phyloP scores from a whole-genome alignment of 78 protist species.

The Dictyostelium brefeldianum region DNA sequence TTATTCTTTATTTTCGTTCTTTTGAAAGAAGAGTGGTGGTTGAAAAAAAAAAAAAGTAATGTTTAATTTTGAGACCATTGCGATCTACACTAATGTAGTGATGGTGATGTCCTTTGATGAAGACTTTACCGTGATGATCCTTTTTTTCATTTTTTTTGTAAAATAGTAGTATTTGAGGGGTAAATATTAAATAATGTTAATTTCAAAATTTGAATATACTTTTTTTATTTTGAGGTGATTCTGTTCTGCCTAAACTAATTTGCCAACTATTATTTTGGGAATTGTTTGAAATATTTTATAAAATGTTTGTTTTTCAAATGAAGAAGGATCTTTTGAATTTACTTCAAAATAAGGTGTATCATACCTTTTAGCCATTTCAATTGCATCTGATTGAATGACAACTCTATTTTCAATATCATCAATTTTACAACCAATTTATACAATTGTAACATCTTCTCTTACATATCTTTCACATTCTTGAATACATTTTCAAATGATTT shows the following conservation, averaged over 20 bases:
- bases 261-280: too few species aligned
- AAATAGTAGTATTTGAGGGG: too few species aligned
- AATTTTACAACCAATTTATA: neutral
- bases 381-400: neutral
- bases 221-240: too few species aligned
- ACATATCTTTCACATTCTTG: neutral
- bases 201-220: too few species aligned
- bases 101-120: constrained; percentile 10
- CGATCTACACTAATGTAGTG: constrained; percentile 2
- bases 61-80: too few species aligned
- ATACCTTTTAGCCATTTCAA: neutral
- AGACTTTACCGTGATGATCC: neutral
- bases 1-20: too few species aligned
- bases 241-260: too few species aligned
- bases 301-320: neutral
- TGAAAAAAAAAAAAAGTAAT: too few species aligned
- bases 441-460: neutral
- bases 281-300: too few species aligned
- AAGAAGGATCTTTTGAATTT: neutral
- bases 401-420: neutral
- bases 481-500: constrained; percentile 2
- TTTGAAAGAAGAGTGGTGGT: too few species aligned
- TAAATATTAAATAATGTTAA: too few species aligned
- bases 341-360: neutral
- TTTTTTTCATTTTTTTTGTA: too few species aligned